phyloP scores from a whole-genome alignment of 140 eudicot species.

The Ambrosia hybrid region DNA sequence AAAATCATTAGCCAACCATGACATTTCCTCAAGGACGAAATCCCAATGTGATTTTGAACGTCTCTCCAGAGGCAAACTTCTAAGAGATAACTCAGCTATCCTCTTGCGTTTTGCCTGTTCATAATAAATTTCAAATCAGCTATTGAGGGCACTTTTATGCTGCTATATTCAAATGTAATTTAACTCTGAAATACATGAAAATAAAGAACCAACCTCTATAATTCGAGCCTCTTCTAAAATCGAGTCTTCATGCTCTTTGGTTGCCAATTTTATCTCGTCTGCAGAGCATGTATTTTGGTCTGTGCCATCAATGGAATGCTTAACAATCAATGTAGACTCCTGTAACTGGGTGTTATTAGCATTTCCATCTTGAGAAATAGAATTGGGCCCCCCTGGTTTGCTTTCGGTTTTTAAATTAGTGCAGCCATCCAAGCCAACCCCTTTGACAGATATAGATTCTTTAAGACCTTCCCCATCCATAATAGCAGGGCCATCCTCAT shows the following conservation, averaged over 20 bases:
- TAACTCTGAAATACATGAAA: slow-evolving; percentile 3
- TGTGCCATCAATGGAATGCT: slow-evolving; percentile 37
- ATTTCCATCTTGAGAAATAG: slow-evolving; percentile 30
- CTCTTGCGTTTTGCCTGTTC: slow-evolving; percentile 88
- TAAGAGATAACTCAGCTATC: slow-evolving; percentile 72
- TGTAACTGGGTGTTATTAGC: slow-evolving; percentile 34
- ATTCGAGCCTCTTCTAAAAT: slow-evolving; percentile 75
- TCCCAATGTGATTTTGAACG: slow-evolving; percentile 79
- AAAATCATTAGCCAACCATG: slow-evolving; percentile 98
- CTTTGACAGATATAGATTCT: slow-evolving; percentile 31
- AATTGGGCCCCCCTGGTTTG: slow-evolving; percentile 32
- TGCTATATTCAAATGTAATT: slow-evolving; percentile 3
- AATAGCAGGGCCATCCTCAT: slow-evolving; percentile 43
- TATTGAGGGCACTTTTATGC: slow-evolving; percentile 16
- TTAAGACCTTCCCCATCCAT: slow-evolving; percentile 37
- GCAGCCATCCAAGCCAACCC: slow-evolving; percentile 21
- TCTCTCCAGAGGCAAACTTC: slow-evolving; percentile 36
- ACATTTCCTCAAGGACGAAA: slow-evolving; percentile 94
- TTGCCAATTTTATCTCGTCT: slow-evolving; percentile 32
- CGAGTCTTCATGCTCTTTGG: slow-evolving; percentile 69
- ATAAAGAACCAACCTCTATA: slow-evolving; percentile 59
- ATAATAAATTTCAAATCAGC: slow-evolving; percentile 8
- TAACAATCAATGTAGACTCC: slow-evolving; percentile 29
- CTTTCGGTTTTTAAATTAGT: slow-evolving; percentile 38
- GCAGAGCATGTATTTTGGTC: slow-evolving; percentile 45